Conservation (phyloP, 441 rosid species). For the Jatropha podagrica region DNA sequence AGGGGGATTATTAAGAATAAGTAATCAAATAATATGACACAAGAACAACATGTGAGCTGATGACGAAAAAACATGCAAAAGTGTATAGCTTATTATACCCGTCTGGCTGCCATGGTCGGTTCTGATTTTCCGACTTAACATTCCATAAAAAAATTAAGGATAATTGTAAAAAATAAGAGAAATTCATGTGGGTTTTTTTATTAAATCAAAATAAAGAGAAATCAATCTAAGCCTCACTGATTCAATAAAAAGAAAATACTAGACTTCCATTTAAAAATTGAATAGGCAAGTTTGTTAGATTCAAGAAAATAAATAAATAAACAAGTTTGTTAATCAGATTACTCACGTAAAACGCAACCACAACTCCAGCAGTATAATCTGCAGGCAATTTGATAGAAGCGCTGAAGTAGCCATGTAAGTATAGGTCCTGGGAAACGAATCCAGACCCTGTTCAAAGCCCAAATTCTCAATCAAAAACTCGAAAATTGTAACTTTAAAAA, state of each 20-base stretch:
- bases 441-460: slow-evolving; percentile 76
- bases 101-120: not conserved
- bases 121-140: not conserved
- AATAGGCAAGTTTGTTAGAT: not conserved
- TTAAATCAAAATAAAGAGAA: not conserved
- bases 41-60: not conserved
- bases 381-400: slow-evolving; percentile 95
- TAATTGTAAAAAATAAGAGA: not conserved
- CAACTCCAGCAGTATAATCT: slow-evolving; percentile 99
- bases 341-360: slow-evolving; percentile 97
- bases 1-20: not conserved
- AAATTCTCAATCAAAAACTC: slow-evolving; percentile 2
- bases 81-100: no score
- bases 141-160: not conserved
- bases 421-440: slow-evolving; percentile 92
- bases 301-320: not conserved
- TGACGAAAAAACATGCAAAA: not conserved
- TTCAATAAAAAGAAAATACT: not conserved
- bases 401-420: slow-evolving; percentile 92
- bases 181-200: not conserved
- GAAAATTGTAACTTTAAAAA: not conserved
- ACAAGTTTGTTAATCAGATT: not conserved
- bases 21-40: not conserved
- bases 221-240: not conserved
- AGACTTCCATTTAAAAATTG: not conserved